Evolutionary conservation across 1,284 basidiomycete genomes (phyloP).

Genomic region (Melampsora abietis-canadensis): DNA sequence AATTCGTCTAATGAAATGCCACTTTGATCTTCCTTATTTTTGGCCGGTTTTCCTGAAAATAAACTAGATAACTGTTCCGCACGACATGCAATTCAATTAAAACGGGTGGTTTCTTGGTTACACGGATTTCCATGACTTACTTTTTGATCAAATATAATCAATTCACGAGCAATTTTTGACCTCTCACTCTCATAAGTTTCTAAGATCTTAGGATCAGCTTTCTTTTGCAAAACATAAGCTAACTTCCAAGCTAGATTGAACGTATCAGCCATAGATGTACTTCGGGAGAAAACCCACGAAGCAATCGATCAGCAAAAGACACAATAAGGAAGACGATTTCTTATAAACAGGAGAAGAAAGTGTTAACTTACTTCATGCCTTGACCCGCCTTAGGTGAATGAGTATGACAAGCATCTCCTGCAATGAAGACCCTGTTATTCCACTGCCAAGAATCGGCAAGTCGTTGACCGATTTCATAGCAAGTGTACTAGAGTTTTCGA

Average conservation of each 20-base stretch:
- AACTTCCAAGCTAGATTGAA: constrained; percentile 81
- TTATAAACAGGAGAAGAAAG: too few relatives aligned
- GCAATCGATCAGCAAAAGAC: constrained; percentile 36
- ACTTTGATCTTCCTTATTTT: constrained; percentile 11
- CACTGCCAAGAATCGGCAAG: constrained; percentile 67
- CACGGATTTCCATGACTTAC: constrained; percentile 44
- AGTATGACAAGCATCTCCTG: constrained; percentile 71
- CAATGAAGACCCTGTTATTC: constrained; percentile 71
- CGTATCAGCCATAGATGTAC: constrained; percentile 57
- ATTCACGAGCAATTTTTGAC: constrained; percentile 53
- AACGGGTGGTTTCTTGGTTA: neutral
- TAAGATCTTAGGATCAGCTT: constrained; percentile 65
- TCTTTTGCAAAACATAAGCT: constrained; percentile 66
- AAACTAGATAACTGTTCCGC: constrained; percentile 63
- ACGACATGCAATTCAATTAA: neutral
- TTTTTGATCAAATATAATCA: constrained; percentile 54
- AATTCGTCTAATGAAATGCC: constrained; percentile 36
- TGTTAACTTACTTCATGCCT: constrained; percentile 57
- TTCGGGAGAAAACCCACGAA: constrained; percentile 27
- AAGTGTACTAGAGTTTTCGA: constrained; percentile 43
- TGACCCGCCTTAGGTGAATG: constrained; percentile 72
- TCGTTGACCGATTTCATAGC: constrained; percentile 63
- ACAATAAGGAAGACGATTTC: too few relatives aligned
- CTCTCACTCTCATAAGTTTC: constrained; percentile 59
- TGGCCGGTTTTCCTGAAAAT: constrained; percentile 71